Conservation (phyloP, 2,329 filamentous ascomycete genomes). For the Lasiodiplodia sp. region DNA sequence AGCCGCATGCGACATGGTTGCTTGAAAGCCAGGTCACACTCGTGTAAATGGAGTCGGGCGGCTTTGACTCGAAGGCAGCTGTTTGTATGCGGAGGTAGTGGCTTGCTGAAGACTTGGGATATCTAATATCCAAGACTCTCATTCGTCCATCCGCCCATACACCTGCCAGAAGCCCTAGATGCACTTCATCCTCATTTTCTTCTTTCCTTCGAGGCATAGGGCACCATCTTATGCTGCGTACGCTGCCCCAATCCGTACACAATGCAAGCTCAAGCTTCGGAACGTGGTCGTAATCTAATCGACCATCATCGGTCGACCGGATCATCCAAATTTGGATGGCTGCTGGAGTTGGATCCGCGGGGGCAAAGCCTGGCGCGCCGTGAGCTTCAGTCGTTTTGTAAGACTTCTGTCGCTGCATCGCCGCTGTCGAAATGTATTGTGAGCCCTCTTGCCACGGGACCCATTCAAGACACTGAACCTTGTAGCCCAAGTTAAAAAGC, state of each 20-base stretch:
- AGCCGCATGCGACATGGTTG: slow-evolving; percentile 62
- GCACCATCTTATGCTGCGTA: slow-evolving; percentile 65
- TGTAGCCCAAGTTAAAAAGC: slow-evolving; percentile 64
- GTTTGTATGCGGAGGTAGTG: slow-evolving; percentile 52
- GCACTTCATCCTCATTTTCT: slow-evolving; percentile 38
- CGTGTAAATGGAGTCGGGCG: slow-evolving; percentile 63
- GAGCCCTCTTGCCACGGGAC: slow-evolving; percentile 44
- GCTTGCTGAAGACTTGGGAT: slow-evolving; percentile 29
- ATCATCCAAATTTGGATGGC: slow-evolving; percentile 65
- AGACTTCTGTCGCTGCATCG: slow-evolving; percentile 35
- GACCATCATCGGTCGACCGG: slow-evolving; percentile 39
- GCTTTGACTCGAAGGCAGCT: slow-evolving; percentile 59
- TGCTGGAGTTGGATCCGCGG: slow-evolving; percentile 45
- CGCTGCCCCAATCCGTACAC: slow-evolving; percentile 65
- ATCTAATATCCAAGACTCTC: slow-evolving; percentile 60
- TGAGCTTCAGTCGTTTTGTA: slow-evolving; percentile 50
- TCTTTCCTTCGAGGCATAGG: slow-evolving; percentile 49
- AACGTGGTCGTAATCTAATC: slow-evolving; percentile 51
- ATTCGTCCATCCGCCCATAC: slow-evolving; percentile 66
- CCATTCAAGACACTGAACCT: slow-evolving; percentile 60
- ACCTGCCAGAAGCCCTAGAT: slow-evolving; percentile 62
- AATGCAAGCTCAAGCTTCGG: slow-evolving; percentile 60
- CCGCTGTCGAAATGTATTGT: slow-evolving; percentile 64
- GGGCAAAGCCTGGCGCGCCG: slow-evolving; percentile 40
- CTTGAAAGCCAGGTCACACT: slow-evolving; percentile 65